Conservation (phyloP, 2,329 filamentous ascomycete genomes). For the Claviceps capensis region DNA sequence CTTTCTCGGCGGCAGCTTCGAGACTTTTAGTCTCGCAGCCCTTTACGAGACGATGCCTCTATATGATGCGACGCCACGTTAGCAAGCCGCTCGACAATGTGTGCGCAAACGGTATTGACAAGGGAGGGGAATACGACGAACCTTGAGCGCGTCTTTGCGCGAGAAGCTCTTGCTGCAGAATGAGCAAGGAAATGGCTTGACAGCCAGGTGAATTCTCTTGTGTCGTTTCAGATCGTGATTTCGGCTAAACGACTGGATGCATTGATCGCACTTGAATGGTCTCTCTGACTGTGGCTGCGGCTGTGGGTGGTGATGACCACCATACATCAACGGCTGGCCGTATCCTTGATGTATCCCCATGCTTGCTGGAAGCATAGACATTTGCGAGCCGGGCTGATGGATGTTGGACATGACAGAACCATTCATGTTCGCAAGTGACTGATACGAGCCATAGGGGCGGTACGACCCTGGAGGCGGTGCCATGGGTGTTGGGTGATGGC, state of each 20-base stretch:
- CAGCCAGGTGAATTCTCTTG: slow-evolving; percentile 84
- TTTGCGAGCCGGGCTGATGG: slow-evolving; percentile 55
- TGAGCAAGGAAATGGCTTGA: slow-evolving; percentile 88
- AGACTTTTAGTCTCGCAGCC: slow-evolving; percentile 35
- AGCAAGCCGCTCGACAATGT: background rate
- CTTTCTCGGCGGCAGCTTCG: slow-evolving; percentile 13
- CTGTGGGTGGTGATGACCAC: slow-evolving; percentile 34
- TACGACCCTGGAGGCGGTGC: slow-evolving; percentile 38
- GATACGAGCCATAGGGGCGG: slow-evolving; percentile 26
- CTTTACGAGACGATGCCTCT: slow-evolving; percentile 52
- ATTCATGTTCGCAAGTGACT: slow-evolving; percentile 46
- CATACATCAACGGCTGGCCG: slow-evolving; percentile 49
- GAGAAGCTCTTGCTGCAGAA: slow-evolving; percentile 96
- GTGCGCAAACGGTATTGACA: background rate
- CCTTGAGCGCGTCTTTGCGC: slow-evolving; percentile 92
- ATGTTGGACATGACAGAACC: slow-evolving; percentile 68
- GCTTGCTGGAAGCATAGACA: slow-evolving; percentile 49
- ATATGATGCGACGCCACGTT: slow-evolving; percentile 2
- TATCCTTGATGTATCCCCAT: slow-evolving; percentile 42
- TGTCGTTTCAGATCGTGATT: slow-evolving; percentile 96
- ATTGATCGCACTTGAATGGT: slow-evolving; percentile 89
- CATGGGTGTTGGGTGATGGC: slow-evolving; percentile 17
- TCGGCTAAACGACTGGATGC: slow-evolving; percentile 84
- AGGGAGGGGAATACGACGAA: slow-evolving; percentile 27
- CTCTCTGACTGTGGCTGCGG: slow-evolving; percentile 51